Evolutionary conservation across 2,329 filamentous ascomycete species (phyloP), one percentile per base, ranked within the genome.

Genomic region (Hypoxylon sp.): DNA sequence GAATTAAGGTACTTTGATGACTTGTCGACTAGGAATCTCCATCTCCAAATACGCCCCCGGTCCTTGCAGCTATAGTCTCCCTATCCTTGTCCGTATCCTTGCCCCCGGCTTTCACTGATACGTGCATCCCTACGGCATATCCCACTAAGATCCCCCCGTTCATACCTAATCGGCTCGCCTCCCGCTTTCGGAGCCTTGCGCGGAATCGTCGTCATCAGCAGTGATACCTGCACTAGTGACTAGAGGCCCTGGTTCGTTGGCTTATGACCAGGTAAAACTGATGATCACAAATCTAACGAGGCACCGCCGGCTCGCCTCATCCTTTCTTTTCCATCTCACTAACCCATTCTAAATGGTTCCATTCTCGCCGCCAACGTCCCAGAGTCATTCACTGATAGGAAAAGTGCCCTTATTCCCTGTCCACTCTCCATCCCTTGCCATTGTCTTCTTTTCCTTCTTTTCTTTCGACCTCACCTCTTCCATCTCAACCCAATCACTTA

Each of bases 111-210:
- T 58, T 62, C 37, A 54, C 60, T 66, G 59, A 69, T 66, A 69
- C 56, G 55, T 69, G 63, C 63, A 69, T 69, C 63, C 62, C 56
- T 69, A 66, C 59, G 60, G 66, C 63, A 69, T 66, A 69, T 66
- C 66, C 45, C 59, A 63, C 51, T 62, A 67, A 25, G 43, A 41
- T 51, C 21, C 45, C 46, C 47, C 45, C 52, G 39, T 29, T 48
- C 51, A 61, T 54, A 67, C 67, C 65, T 67, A 68, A 70, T 65
- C 67, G 65, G 66, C 54, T 70, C 60, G 67, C 65, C 65, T 74
- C 72, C 75, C 74, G 75, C 68, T 75, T 73, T 76, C 75, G 75
- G 75, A 76, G 75, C 75, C 75, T 76, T 68, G 72, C 70, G 63
- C 71, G 67, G 66, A 63, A 68, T 67, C 70, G 68, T 74, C 72